Conservation (phyloP, 2,329 filamentous ascomycete genomes). For the Metarhizium guizhouense region DNA sequence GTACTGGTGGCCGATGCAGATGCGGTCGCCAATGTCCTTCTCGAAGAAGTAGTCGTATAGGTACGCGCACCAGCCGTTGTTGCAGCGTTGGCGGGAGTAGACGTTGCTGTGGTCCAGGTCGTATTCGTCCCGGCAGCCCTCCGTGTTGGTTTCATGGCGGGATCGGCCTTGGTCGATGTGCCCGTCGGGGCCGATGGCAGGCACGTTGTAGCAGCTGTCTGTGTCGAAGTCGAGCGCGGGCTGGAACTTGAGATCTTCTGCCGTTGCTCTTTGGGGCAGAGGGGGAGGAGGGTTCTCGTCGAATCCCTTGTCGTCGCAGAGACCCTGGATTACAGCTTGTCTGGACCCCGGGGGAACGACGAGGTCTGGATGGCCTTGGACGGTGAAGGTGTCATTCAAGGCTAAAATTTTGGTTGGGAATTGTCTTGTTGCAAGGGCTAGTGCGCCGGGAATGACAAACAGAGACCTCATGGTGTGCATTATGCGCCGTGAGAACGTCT, state of each 20-base stretch:
- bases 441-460: not conserved
- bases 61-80: conserved; percentile 34
- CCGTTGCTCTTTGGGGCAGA: conserved; percentile 12
- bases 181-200: conserved; percentile 26
- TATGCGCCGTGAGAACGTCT: not conserved
- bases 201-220: conserved; percentile 30
- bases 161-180: conserved; percentile 22
- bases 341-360: not conserved
- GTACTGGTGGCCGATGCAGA: conserved; percentile 26
- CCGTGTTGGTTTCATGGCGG: conserved; percentile 17
- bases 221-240: conserved; percentile 23
- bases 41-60: conserved; percentile 39
- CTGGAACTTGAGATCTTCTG: conserved; percentile 15
- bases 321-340: not conserved
- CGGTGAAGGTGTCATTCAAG: not conserved
- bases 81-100: conserved; percentile 33
- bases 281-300: conserved; percentile 10
- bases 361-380: not conserved
- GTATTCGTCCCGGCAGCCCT: conserved; percentile 22
- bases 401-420: not conserved
- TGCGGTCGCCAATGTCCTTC: conserved; percentile 25
- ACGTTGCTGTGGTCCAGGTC: conserved; percentile 31
- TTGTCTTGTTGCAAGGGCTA: not conserved
- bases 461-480: not conserved
- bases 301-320: conserved; percentile 6